These are phyloP conservation scores for Ophiostoma tasmaniense DNA, from an alignment of 2,329 filamentous ascomycete species.

Conservation along the genomic window DNA sequence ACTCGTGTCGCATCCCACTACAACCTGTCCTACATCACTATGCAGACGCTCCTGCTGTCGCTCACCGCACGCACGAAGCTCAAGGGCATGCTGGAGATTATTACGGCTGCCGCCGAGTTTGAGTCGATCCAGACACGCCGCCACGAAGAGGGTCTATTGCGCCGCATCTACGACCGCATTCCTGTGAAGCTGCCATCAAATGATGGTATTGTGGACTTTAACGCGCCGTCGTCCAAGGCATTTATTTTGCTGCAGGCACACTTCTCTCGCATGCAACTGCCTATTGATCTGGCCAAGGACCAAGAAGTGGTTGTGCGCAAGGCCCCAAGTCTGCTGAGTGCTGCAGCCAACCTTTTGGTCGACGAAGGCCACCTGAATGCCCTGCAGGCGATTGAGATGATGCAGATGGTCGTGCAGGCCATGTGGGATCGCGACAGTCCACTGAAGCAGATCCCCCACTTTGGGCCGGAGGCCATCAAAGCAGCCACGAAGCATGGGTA, in stretches of 20 bases:
- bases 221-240: slow-evolving; percentile 96
- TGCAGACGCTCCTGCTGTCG: slow-evolving; percentile 96
- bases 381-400: slow-evolving; percentile 98
- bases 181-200: slow-evolving; percentile 78
- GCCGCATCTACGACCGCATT: slow-evolving; percentile 86
- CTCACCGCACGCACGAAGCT: slow-evolving; percentile 83
- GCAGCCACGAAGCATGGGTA: slow-evolving; percentile 71
- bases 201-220: slow-evolving; percentile 58
- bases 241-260: slow-evolving; percentile 96
- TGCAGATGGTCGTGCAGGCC: slow-evolving; percentile 96
- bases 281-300: slow-evolving; percentile 90
- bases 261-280: slow-evolving; percentile 94
- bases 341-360: slow-evolving; percentile 88
- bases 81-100: slow-evolving; percentile 93
- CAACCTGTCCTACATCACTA: slow-evolving; percentile 98
- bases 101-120: slow-evolving; percentile 94
- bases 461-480: slow-evolving; percentile 73
- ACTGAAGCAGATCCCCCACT: slow-evolving; percentile 95
- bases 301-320: slow-evolving; percentile 82
- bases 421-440: slow-evolving; percentile 99
- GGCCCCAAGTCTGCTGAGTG: slow-evolving; percentile 78
- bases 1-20: slow-evolving; percentile 99
- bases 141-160: slow-evolving; percentile 80
- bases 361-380: slow-evolving; percentile 95
- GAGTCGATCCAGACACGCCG: slow-evolving; percentile 84